A percentile compares a stretch with the other conserved stretches of the same genome.
These are phyloP conservation scores for Colletotrichum filicis DNA, from an alignment of 2,329 filamentous ascomycete genomes.

Conservation along the genomic window DNA sequence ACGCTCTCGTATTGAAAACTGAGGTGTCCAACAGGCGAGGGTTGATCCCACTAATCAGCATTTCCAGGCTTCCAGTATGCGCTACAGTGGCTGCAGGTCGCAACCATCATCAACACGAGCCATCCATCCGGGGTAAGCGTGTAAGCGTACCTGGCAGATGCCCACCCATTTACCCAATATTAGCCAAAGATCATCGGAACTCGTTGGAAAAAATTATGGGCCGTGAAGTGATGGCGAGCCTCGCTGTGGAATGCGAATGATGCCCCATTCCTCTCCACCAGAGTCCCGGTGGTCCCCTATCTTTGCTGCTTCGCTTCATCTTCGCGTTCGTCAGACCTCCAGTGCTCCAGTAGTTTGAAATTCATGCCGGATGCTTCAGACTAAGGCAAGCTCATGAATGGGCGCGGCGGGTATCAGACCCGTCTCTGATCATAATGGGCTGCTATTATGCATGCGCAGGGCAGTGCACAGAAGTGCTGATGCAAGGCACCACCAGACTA, in stretches of 20 bases:
- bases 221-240: slow-evolving; percentile 6
- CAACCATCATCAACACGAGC: slow-evolving; percentile 30
- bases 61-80: not conserved
- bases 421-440: slow-evolving; percentile 5
- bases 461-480: slow-evolving; percentile 15
- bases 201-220: slow-evolving; percentile 12
- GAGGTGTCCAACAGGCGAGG: not conserved
- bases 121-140: slow-evolving; percentile 23
- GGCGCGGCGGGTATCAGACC: not conserved
- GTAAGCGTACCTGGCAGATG: slow-evolving; percentile 15
- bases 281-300: not conserved
- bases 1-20: slow-evolving; percentile 19
- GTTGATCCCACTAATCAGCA: slow-evolving; percentile 21
- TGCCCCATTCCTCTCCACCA: not conserved
- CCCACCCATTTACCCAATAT: slow-evolving; percentile 22
- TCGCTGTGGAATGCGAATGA: slow-evolving; percentile 20
- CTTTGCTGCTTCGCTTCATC: not conserved
- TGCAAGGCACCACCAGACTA: slow-evolving; percentile 22
- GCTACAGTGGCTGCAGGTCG: slow-evolving; percentile 31
- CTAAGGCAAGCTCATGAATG: not conserved
- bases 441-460: slow-evolving; percentile 1
- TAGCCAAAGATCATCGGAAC: slow-evolving; percentile 6
- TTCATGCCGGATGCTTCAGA: not conserved
- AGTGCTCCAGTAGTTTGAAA: not conserved
- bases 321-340: not conserved